phyloP scores from a whole-genome alignment of 2,329 filamentous ascomycete species.

The Lachnellula arida region DNA sequence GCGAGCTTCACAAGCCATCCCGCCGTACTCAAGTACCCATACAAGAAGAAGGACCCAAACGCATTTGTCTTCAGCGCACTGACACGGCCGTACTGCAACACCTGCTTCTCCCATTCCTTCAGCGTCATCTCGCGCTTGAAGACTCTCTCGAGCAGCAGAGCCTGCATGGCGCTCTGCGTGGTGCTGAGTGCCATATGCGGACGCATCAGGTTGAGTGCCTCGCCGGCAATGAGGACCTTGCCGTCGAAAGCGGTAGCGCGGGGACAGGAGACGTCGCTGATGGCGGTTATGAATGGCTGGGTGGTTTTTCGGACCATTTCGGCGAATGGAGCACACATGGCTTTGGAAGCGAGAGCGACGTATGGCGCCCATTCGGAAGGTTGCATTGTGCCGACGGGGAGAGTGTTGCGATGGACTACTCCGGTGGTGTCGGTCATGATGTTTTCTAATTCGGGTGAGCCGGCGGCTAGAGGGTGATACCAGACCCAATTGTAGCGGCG shows the following conservation, averaged over 20 bases:
- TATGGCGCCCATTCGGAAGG: background rate
- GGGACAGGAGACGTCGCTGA: slow-evolving; percentile 37
- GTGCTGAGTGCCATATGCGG: slow-evolving; percentile 6
- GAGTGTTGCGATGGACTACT: slow-evolving; percentile 12
- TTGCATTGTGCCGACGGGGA: slow-evolving; percentile 14
- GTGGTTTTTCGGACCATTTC: slow-evolving; percentile 37
- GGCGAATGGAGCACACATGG: background rate
- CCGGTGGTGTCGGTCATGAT: slow-evolving; percentile 29
- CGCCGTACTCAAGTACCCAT: background rate
- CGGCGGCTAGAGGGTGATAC: slow-evolving; percentile 33
- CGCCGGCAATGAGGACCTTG: slow-evolving; percentile 37
- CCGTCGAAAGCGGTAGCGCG: slow-evolving; percentile 34
- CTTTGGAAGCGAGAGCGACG: background rate
- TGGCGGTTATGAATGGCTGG: slow-evolving; percentile 39
- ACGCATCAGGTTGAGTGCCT: slow-evolving; percentile 2
- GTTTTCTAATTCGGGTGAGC: slow-evolving; percentile 5
- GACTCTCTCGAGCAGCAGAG: slow-evolving; percentile 1
- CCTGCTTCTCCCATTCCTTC: background rate
- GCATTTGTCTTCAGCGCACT: background rate
- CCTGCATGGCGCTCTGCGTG: slow-evolving; percentile 3
- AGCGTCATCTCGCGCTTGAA: background rate
- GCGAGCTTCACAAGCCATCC: background rate
- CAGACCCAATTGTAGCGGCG: slow-evolving; percentile 41
- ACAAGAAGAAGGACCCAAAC: background rate
- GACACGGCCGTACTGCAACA: background rate